Evolutionary conservation across 768 basidiomycete genomes (phyloP).

Genomic region (Mycena venus): DNA sequence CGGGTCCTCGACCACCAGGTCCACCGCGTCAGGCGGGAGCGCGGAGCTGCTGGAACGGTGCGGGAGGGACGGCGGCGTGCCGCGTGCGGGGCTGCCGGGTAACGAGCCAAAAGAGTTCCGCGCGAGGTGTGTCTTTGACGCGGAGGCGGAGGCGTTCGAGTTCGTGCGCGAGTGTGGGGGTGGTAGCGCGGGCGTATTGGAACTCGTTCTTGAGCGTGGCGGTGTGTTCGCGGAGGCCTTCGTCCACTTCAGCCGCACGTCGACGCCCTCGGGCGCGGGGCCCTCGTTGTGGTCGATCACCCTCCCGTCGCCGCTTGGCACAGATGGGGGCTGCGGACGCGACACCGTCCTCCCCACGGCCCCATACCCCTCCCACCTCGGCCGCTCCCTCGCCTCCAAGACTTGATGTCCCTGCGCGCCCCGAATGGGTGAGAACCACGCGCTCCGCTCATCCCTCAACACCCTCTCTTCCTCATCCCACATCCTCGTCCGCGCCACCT

Average conservation of each 20-base stretch:
- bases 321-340: slow-evolving; percentile 19
- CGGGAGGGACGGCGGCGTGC: slow-evolving; percentile 48
- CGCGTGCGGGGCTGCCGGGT: slow-evolving; percentile 10
- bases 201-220: too few relatives aligned
- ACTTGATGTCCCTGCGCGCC: slow-evolving; percentile 57
- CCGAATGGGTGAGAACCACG: slow-evolving; percentile 75
- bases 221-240: too few relatives aligned
- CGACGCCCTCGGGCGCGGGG: slow-evolving; percentile 45
- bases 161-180: slow-evolving; percentile 33
- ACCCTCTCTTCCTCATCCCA: slow-evolving; percentile 92
- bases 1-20: slow-evolving; percentile 84
- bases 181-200: too few relatives aligned
- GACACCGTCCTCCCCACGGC: slow-evolving; percentile 54
- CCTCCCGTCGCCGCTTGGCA: neutral
- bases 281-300: slow-evolving; percentile 64
- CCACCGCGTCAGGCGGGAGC: slow-evolving; percentile 84
- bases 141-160: slow-evolving; percentile 23
- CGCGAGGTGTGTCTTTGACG: neutral
- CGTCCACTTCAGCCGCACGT: slow-evolving; percentile 64
- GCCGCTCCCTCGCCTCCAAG: slow-evolving; percentile 52
- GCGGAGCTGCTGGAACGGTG: slow-evolving; percentile 45
- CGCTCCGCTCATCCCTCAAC: slow-evolving; percentile 78
- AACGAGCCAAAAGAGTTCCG: neutral
- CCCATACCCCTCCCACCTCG: slow-evolving; percentile 70
- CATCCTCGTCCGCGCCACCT: slow-evolving; percentile 72